Evolutionary conservation across 2,329 filamentous ascomycete genomes (phyloP), one percentile per base, ranked within the genome.

Genomic region (Neonectria faginata): DNA sequence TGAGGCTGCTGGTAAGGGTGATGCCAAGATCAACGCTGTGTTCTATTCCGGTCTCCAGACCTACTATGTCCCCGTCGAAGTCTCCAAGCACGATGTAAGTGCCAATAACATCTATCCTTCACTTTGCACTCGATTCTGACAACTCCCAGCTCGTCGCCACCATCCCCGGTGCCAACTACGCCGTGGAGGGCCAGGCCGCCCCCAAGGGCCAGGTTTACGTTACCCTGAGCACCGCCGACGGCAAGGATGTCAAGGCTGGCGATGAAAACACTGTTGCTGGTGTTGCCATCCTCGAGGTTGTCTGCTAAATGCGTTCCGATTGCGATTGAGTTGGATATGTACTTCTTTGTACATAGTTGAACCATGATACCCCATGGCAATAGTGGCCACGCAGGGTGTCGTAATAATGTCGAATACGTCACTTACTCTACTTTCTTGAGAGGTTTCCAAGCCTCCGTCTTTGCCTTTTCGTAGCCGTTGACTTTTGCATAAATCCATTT

Each of bases 401-500:
- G 9, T 51, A 51, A 51, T 51, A 51, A 51, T 51, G 11, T 20
- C 18, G 48, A 51, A 51, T 20, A 31, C 18, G 48, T 33, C 18
- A 44, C 20, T 61, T 69, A 78, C 45, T 76, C 66, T 11, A 76
- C 41, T 63, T 78, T 78, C 65, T 77, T 78, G 7, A 76, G 66
- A 39, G 76, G 73, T 33, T 72, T 76, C 51, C 74, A 63, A 3
- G 73, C 73, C 51, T 78, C 75, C 27, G 57, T 63, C 42, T 70
- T 65, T 76, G 78, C 62, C 73, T 68, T 55, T 3, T 83, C 79
- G 48, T 83, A 77, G 11, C 90, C 89, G 75, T 93, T 94, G 27
- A 92, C 75, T 57, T 82, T 82, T 2, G 85, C 86, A 78, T 97
- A 92, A 1, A 92, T 66, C 84, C 86, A 90, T 76, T 93, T 91